These are phyloP conservation scores for Chalara sp. DNA, from an alignment of 2,329 filamentous ascomycete genomes.

Conservation along the genomic window DNA sequence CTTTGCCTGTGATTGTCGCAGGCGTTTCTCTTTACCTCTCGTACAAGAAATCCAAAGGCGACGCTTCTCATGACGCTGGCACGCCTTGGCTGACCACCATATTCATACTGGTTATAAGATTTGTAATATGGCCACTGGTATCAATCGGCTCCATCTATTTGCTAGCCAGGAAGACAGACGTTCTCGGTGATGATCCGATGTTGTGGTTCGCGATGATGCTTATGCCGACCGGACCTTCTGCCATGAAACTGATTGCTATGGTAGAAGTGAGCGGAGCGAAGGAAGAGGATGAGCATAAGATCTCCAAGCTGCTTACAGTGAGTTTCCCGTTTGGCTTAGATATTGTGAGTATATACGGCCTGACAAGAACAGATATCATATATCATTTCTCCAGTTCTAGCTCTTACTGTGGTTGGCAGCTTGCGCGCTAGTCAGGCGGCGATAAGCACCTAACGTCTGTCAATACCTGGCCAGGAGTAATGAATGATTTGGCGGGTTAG, in stretches of 20 bases:
- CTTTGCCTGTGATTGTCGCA: slow-evolving; percentile 58
- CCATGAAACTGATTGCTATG: slow-evolving; percentile 40
- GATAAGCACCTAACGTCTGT: slow-evolving; percentile 3
- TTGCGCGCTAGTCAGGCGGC: slow-evolving; percentile 27
- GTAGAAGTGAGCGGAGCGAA: slow-evolving; percentile 36
- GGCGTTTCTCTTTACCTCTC: slow-evolving; percentile 57
- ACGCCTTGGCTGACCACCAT: slow-evolving; percentile 43
- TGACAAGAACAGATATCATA: slow-evolving; percentile 27
- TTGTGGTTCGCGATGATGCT: slow-evolving; percentile 54
- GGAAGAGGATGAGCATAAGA: slow-evolving; percentile 34
- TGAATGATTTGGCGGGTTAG: too few relatives aligned
- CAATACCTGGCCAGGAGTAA: too few relatives aligned
- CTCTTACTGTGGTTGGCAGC: slow-evolving; percentile 31
- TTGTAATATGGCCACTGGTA: slow-evolving; percentile 53
- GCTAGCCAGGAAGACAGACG: slow-evolving; percentile 43
- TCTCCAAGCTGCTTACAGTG: slow-evolving; percentile 37
- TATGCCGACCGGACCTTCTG: slow-evolving; percentile 40
- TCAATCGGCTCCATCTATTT: slow-evolving; percentile 48
- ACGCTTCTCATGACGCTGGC: slow-evolving; percentile 27
- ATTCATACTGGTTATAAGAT: slow-evolving; percentile 47
- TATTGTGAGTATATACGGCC: neutral
- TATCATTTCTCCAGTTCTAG: slow-evolving; percentile 31
- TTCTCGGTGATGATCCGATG: slow-evolving; percentile 52
- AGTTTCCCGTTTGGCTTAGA: slow-evolving; percentile 12
- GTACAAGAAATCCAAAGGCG: slow-evolving; percentile 36